A percentile compares a stretch with the other conserved stretches of the same genome.
Evolutionary conservation across 2,329 filamentous ascomycete species (phyloP).

Genomic region (Monosporascus sp.): DNA sequence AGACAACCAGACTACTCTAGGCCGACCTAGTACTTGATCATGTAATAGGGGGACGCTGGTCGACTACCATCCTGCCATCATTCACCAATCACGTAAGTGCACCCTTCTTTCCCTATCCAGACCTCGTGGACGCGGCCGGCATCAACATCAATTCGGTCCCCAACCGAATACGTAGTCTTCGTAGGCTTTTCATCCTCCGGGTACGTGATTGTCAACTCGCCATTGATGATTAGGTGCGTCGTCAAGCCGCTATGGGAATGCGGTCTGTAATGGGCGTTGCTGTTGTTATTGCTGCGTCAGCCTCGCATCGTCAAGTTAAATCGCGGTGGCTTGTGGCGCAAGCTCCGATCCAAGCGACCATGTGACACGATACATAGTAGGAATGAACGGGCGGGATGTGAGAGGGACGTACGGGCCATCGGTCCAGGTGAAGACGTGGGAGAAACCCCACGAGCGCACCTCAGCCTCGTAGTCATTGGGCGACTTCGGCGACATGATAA

Average conservation of each 20-base stretch:
- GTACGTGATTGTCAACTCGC: constrained; percentile 62
- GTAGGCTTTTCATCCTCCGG: constrained; percentile 50
- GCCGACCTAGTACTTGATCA: too few relatives aligned
- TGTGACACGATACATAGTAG: neutral
- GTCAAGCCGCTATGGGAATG: constrained; percentile 61
- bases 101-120: constrained; percentile 61
- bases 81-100: constrained; percentile 63
- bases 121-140: constrained; percentile 62
- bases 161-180: constrained; percentile 55
- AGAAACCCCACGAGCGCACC: constrained; percentile 66
- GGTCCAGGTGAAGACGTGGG: constrained; percentile 66
- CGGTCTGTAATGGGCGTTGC: constrained; percentile 63
- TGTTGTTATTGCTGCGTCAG: constrained; percentile 29
- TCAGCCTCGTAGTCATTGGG: constrained; percentile 50
- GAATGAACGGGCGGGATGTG: neutral
- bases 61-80: constrained; percentile 29
- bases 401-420: constrained; percentile 56
- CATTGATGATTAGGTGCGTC: constrained; percentile 63
- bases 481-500: constrained; percentile 28
- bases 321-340: too few relatives aligned
- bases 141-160: constrained; percentile 61
- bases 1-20: too few relatives aligned
- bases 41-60: too few relatives aligned
- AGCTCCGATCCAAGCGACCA: neutral
- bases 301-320: neutral